These are phyloP conservation scores for Murraya koenigii DNA, from an alignment of 345 rosid genomes.

Conservation along the genomic window DNA sequence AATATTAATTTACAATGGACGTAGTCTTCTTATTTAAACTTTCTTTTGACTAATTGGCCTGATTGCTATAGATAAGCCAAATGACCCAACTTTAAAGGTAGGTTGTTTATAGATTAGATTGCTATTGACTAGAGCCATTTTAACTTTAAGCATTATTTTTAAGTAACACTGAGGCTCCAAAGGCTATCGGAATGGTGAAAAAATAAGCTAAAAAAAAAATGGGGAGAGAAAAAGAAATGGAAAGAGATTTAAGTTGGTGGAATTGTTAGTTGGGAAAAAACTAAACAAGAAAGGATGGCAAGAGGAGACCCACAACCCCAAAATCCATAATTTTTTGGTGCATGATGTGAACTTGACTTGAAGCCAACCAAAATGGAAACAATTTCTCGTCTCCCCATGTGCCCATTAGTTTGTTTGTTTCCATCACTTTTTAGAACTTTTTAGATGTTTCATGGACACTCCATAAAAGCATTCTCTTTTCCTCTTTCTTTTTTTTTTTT, in stretches of 20 bases:
- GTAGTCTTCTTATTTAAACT: background rate
- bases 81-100: background rate
- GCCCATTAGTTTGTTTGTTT: conserved; percentile 33
- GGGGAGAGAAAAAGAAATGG: background rate
- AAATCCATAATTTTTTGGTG: conserved; percentile 24
- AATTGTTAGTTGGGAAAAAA: conserved; percentile 8
- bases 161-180: background rate
- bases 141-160: background rate
- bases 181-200: background rate
- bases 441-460: conserved; percentile 26
- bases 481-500: background rate
- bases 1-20: background rate
- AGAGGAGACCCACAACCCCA: conserved; percentile 29
- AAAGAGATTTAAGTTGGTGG: background rate
- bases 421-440: conserved; percentile 28
- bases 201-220: no score
- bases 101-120: background rate
- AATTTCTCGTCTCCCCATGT: conserved; percentile 45
- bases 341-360: conserved; percentile 38
- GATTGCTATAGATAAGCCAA: background rate
- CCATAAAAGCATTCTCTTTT: background rate
- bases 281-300: background rate
- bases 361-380: conserved; percentile 40
- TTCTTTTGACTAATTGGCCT: background rate
- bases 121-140: background rate